These are phyloP conservation scores for Ogataea populi-albae DNA, from an alignment of 805 yeast genomes.

Conservation along the genomic window DNA sequence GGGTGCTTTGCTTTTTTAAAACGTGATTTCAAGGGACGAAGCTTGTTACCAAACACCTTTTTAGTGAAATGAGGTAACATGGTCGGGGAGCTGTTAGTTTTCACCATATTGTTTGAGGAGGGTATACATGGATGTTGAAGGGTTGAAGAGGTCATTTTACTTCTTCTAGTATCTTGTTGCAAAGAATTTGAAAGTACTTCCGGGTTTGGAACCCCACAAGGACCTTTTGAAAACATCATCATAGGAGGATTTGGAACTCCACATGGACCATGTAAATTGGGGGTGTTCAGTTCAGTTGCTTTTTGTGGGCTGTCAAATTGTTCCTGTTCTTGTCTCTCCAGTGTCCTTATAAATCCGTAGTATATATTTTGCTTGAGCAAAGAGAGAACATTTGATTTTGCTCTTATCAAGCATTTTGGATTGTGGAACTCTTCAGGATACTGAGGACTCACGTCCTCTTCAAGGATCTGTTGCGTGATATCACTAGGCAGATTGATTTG, in stretches of 20 bases:
- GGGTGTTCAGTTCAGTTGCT: not conserved
- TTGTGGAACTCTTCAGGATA: slow-evolving; percentile 11
- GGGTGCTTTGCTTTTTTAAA: not conserved
- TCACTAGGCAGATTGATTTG: slow-evolving; percentile 49
- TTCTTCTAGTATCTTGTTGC: not conserved
- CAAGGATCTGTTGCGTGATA: slow-evolving; percentile 30
- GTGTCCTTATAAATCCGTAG: slow-evolving; percentile 13
- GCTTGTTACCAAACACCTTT: slow-evolving; percentile 1
- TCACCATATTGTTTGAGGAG: not conserved
- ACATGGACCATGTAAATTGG: slow-evolving; percentile 9
- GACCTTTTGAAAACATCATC: slow-evolving; percentile 6
- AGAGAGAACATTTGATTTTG: slow-evolving; percentile 18
- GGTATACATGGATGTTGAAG: no score
- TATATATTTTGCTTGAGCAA: slow-evolving; percentile 24
- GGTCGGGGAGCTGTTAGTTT: not conserved
- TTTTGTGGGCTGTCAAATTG: slow-evolving; percentile 1
- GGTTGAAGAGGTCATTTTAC: not conserved
- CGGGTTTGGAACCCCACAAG: slow-evolving; percentile 14
- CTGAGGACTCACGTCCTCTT: slow-evolving; percentile 19
- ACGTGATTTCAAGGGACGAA: not conserved
- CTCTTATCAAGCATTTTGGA: slow-evolving; percentile 15
- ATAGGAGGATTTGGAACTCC: slow-evolving; percentile 10
- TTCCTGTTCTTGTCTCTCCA: slow-evolving; percentile 9
- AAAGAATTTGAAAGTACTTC: not conserved
- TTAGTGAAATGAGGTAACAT: not conserved